Evolutionary conservation across 2,329 filamentous ascomycete species (phyloP).

Genomic region (Paraphoma chrysanthemicola): DNA sequence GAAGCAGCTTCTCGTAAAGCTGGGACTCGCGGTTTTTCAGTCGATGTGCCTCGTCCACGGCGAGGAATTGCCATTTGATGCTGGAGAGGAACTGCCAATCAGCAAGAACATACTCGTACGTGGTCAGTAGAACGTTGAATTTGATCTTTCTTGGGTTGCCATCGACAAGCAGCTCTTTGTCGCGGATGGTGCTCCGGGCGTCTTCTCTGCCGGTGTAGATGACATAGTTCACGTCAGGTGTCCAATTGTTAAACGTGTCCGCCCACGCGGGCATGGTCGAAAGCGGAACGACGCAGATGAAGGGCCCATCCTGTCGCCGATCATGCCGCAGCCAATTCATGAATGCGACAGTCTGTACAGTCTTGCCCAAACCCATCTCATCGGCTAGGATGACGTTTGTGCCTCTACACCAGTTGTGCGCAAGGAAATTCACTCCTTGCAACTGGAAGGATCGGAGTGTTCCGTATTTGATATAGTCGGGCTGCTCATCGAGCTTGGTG

Average conservation of each 20-base stretch:
- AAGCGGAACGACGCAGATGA: constrained; percentile 94
- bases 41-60: constrained; percentile 95
- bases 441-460: constrained; percentile 92
- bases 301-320: constrained; percentile 88
- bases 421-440: constrained; percentile 91
- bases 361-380: constrained; percentile 98
- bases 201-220: constrained; percentile 92
- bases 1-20: constrained; percentile 82
- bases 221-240: constrained; percentile 94
- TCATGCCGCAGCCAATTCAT: constrained; percentile 96
- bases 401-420: constrained; percentile 91
- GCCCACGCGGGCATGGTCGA: constrained; percentile 98
- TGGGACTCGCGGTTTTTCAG: constrained; percentile 97
- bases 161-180: constrained; percentile 87
- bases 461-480: constrained; percentile 82
- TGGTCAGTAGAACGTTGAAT: constrained; percentile 97
- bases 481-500: constrained; percentile 74
- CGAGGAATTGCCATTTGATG: constrained; percentile 97
- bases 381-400: constrained; percentile 98
- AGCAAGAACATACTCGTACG: constrained; percentile 92
- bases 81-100: constrained; percentile 84
- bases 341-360: constrained; percentile 95
- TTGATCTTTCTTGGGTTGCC: constrained; percentile 88
- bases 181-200: constrained; percentile 84
- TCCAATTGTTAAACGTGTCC: constrained; percentile 96